These are phyloP conservation scores for Jackrogersella minutella DNA, from an alignment of 495 filamentous ascomycete genomes.

Conservation along the genomic window DNA sequence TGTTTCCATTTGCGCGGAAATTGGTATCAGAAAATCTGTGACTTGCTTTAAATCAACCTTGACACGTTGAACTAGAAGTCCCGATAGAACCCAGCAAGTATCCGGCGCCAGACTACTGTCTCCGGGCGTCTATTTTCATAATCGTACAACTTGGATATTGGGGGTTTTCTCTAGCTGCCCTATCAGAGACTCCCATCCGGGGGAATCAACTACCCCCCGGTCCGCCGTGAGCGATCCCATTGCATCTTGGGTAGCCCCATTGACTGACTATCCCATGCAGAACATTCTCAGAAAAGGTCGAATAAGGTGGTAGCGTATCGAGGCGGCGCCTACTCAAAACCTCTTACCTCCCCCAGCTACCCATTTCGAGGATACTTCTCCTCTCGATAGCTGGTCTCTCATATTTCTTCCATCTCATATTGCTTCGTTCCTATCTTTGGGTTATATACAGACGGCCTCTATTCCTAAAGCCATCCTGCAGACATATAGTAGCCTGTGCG, in stretches of 20 bases:
- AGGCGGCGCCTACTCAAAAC: conserved; percentile 64
- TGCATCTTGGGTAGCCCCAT: conserved; percentile 45
- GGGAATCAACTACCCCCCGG: conserved; percentile 32
- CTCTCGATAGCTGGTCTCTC: conserved; percentile 65
- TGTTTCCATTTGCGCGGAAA: conserved; percentile 9
- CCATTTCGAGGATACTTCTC: conserved; percentile 44
- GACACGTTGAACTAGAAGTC: conserved; percentile 37
- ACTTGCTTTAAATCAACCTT: conserved; percentile 32
- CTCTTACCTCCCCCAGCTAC: conserved; percentile 52
- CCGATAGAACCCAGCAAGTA: conserved; percentile 37
- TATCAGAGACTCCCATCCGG: conserved; percentile 41
- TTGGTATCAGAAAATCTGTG: conserved; percentile 29
- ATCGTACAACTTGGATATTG: conserved; percentile 45
- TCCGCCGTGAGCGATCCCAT: conserved; percentile 45
- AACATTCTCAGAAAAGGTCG: conserved; percentile 43
- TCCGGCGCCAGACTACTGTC: conserved; percentile 36
- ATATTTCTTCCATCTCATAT: conserved; percentile 47
- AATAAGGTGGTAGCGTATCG: conserved; percentile 44
- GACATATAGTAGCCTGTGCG: conserved; percentile 35
- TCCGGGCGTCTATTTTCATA: conserved; percentile 46
- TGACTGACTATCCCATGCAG: conserved; percentile 51
- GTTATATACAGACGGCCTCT: conserved; percentile 29
- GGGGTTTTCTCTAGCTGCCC: conserved; percentile 38
- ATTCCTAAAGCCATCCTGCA: conserved; percentile 30
- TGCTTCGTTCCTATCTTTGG: conserved; percentile 44